These are phyloP conservation scores for Saccharomycopsis crataegensis DNA, from an alignment of 1,139 yeast species.

Conservation along the genomic window DNA sequence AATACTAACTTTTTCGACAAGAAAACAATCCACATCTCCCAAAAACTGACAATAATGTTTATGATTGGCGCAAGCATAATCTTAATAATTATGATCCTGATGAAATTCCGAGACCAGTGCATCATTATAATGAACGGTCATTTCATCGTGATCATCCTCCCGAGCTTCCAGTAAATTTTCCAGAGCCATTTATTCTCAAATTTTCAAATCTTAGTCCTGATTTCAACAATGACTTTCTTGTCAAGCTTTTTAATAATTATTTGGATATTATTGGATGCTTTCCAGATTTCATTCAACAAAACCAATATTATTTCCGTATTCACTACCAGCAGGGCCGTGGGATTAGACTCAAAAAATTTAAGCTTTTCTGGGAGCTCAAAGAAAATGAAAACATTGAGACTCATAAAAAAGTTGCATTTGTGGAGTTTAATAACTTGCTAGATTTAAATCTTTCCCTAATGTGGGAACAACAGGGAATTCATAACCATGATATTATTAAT, in stretches of 20 bases:
- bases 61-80: conserved; percentile 11
- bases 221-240: conserved; percentile 26
- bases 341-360: conserved; percentile 26
- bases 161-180: conserved; percentile 4
- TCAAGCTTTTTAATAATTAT: conserved; percentile 17
- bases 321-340: conserved; percentile 17
- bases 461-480: conserved; percentile 17
- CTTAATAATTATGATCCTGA: background rate
- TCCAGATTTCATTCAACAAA: conserved; percentile 13
- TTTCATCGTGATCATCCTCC: conserved; percentile 1
- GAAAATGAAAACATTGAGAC: conserved; percentile 11
- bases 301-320: conserved; percentile 11
- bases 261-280: conserved; percentile 18
- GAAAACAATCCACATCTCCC: background rate
- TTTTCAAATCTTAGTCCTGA: conserved; percentile 41
- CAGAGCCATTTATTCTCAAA: conserved; percentile 53
- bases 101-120: background rate
- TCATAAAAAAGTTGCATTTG: conserved; percentile 51
- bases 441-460: conserved; percentile 34
- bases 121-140: background rate
- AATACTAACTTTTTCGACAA: no score
- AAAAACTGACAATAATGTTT: conserved; percentile 3
- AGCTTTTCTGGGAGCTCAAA: conserved; percentile 32
- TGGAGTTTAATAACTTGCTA: conserved; percentile 41
- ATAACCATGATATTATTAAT: conserved; percentile 23